Evolutionary conservation across 1,139 yeast species (phyloP), one percentile per base, ranked within the genome.

Genomic region (Yamadazyma taylorii): DNA sequence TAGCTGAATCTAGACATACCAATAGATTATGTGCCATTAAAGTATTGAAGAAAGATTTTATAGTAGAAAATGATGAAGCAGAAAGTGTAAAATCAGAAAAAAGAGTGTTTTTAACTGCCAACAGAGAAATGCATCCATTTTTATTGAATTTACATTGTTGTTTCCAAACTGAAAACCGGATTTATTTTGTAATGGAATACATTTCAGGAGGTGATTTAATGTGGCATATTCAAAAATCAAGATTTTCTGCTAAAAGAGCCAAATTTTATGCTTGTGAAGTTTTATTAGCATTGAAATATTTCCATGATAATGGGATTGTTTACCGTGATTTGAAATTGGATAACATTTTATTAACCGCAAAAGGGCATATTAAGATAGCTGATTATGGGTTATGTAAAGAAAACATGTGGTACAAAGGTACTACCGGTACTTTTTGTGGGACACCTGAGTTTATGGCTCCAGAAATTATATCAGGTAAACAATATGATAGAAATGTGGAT

Each of bases 391-490:
- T 92, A 50, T 92, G 98, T 73, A 92, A 92, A 61, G 97, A 89
- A 53, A 85, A 85, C 39, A 92, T 92, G 97, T 85, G 94, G 85
- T 74, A 73, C 54, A 88, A 88, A n/a, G 79, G 76, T 48, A 87
- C 92, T 21, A 94, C 98, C 0, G 86, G 92, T 9, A 92, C 99
- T 0, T 92, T 92, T 66, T 94, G 98, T 69, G 99, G 99, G 53
- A 92, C 99, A 1, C 98, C 99, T 0, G 98, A 92, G 60, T 88
- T 92, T 53, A 92, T 92, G 96, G 99, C 98, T 1, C 99, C 99
- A 0, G 99, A 92, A 63, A 90, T 92, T 51, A 74, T 94, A 54
- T 81, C 87, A 40, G 97, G 94, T 39, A 95, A 89, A 60, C 85
- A 83, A 43, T 92, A 92, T 56, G 94, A 89, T 35, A 79, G 95